phyloP scores from a whole-genome alignment of 768 basidiomycete genomes.

The Tylopilus plumbeoviolaceoides region DNA sequence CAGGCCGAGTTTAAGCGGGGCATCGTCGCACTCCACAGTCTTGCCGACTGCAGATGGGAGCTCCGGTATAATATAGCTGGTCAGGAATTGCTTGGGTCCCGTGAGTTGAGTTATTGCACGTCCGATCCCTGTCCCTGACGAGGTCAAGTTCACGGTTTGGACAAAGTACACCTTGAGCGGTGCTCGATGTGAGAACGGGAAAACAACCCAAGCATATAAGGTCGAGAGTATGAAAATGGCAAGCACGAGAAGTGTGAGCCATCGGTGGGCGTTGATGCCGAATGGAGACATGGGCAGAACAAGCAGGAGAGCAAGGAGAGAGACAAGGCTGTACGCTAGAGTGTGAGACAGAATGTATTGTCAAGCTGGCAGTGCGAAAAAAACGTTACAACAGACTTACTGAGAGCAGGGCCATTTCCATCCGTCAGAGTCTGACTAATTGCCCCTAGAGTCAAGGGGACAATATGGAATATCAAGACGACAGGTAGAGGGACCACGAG shows the following conservation, averaged over 20 bases:
- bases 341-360: neutral
- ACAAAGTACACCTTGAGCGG: conserved; percentile 73
- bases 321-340: conserved; percentile 48
- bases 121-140: conserved; percentile 22
- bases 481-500: conserved; percentile 51
- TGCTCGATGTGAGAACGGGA: conserved; percentile 58
- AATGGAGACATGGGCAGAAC: conserved; percentile 64
- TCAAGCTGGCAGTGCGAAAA: neutral
- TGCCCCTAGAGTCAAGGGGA: conserved; percentile 42
- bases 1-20: conserved; percentile 33
- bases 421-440: conserved; percentile 59
- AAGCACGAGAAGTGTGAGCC: conserved; percentile 34
- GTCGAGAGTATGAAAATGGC: conserved; percentile 43
- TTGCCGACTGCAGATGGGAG: conserved; percentile 49
- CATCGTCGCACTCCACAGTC: conserved; percentile 31
- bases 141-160: conserved; percentile 49
- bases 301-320: conserved; percentile 46
- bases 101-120: conserved; percentile 42
- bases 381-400: conserved; percentile 35
- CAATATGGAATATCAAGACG: conserved; percentile 50
- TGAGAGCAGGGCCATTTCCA: conserved; percentile 46
- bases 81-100: conserved; percentile 42
- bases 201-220: conserved; percentile 40
- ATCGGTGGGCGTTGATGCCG: conserved; percentile 45
- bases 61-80: conserved; percentile 40